Conservation (phyloP, 2,329 filamentous ascomycete species). For the Aphanocladium album region DNA sequence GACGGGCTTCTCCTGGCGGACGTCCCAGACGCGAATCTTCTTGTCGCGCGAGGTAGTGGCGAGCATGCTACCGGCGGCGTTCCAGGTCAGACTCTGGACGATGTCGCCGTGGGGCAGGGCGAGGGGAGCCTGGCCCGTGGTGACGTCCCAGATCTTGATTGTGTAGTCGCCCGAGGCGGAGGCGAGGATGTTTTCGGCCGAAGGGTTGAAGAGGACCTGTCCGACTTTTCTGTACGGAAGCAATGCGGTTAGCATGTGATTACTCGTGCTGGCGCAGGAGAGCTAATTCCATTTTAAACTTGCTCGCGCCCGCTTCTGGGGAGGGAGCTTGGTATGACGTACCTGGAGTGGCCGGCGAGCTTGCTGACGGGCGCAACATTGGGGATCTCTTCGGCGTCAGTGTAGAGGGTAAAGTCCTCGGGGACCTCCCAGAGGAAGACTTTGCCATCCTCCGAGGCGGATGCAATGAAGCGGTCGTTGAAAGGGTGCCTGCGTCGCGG, state of each 20-base stretch:
- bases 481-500: constrained; percentile 74
- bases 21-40: constrained; percentile 97
- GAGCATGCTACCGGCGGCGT: constrained; percentile 76
- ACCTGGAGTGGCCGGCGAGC: constrained; percentile 83
- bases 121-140: constrained; percentile 67
- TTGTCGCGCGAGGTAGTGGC: constrained; percentile 96
- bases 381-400: constrained; percentile 75
- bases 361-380: constrained; percentile 78
- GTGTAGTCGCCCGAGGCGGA: constrained; percentile 93
- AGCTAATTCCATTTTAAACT: no score
- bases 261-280: not conserved
- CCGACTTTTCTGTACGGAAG: constrained; percentile 75
- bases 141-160: constrained; percentile 93
- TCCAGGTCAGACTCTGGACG: constrained; percentile 94
- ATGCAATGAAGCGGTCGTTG: constrained; percentile 88
- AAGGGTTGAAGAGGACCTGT: constrained; percentile 95
- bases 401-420: constrained; percentile 76
- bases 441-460: constrained; percentile 94
- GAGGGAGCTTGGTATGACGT: constrained; percentile 14
- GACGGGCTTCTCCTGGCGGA: constrained; percentile 81
- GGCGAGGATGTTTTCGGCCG: constrained; percentile 90
- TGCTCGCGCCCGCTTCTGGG: no score
- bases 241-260: constrained; percentile 19
- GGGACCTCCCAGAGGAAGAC: constrained; percentile 96
- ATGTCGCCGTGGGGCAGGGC: constrained; percentile 84